Base-by-base conservation (phyloP, 2,329 filamentous ascomycete species). In the Pseudogymnoascus sp. region DNA sequence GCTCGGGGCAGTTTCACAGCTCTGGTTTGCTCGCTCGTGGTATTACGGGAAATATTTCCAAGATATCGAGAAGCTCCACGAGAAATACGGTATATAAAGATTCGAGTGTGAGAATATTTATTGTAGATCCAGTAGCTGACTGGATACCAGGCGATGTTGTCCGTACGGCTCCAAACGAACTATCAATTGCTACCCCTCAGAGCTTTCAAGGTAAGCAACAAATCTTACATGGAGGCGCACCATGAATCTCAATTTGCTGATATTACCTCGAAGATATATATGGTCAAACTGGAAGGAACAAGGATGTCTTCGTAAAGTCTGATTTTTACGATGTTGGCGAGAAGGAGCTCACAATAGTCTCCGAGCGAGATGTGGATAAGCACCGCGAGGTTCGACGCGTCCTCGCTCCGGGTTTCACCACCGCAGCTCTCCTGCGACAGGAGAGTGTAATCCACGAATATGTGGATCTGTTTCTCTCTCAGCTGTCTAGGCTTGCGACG, bases 401-500 rank as follows among this genome's bases (percentile, higher is more conserved):
- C 1, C 59, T 72, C 7, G 43, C 67, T 2, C 68, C 66, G 59
- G 68, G 62, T n/a, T 70, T 71, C 56, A 66, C 65, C 7, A 67
- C 66, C 6, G 63, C 60, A 19, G 59, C 68, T 6, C 62, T 71
- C 62, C 60, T 53, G 16, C 68, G 64, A 2, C 68, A 71, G 22
- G 67, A 71, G 41, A 63, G 64, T 10, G 62, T 70, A 59, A 66
- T 71, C 60, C 46, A 61, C 22, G 24, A 59, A 11, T 70, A 71
- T 50, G 59, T 70, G 8, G 65, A 68, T 50, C 64, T 67, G 3
- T 65, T 71, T 46, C 62, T 68, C 11, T 22, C 61, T 38, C 28
- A 4, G 72, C 75, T 59, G 3, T 66, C 59, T 14, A 24, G 10
- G 67, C 71, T 6, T 70, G 75, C 1, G 67, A 68, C 7, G 74